These are phyloP conservation scores for Gyromitra esculenta DNA, from an alignment of 2,329 filamentous ascomycete species.

Conservation along the genomic window DNA sequence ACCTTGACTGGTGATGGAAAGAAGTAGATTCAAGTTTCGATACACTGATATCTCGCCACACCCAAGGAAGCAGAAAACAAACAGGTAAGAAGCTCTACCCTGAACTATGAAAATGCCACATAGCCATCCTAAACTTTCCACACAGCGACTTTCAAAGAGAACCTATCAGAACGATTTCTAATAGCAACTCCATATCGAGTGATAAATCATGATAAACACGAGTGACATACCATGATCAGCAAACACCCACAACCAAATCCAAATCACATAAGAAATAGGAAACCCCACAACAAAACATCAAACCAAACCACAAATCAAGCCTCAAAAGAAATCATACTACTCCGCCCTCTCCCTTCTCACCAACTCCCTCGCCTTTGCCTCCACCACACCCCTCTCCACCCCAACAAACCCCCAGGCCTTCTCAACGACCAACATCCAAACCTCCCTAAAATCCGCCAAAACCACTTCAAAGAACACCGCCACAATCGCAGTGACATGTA, in stretches of 20 bases:
- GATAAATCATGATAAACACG: background rate
- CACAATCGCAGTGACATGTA: constrained; percentile 21
- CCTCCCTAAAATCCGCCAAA: background rate
- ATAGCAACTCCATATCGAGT: too few species aligned
- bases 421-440: constrained; percentile 29
- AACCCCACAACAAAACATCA: background rate
- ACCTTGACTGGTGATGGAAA: too few species aligned
- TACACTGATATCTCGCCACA: too few species aligned
- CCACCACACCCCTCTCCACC: background rate
- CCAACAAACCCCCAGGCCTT: constrained; percentile 31
- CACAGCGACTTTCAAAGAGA: too few species aligned
- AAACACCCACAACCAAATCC: background rate
- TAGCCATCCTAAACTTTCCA: too few species aligned
- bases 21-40: too few species aligned
- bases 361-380: background rate
- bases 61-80: too few species aligned
- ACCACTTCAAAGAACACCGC: constrained; percentile 6
- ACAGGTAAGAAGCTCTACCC: too few species aligned
- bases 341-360: background rate
- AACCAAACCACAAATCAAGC: background rate
- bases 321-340: background rate
- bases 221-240: background rate
- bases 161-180: too few species aligned
- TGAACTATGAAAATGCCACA: too few species aligned
- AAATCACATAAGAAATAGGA: background rate